Percentiles rank a stretch among this genome's conserved stretches.
These are phyloP conservation scores for Sugiyamaella xylanicola DNA, from an alignment of 1,139 yeast species.

Conservation along the genomic window DNA sequence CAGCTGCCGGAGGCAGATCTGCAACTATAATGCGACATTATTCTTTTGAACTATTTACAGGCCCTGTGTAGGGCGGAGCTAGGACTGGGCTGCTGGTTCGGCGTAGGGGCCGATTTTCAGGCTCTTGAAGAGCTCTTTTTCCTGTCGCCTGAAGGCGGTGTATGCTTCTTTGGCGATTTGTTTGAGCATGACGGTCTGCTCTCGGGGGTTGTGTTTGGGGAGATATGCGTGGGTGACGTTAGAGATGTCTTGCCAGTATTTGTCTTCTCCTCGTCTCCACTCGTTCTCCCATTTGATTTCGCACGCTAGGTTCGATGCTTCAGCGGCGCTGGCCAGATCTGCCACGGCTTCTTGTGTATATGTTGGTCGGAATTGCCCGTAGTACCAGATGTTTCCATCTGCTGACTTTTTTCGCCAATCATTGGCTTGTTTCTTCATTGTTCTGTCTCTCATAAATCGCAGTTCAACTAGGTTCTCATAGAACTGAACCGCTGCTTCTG, in stretches of 20 bases:
- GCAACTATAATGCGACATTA: background rate
- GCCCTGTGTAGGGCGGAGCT: too few species aligned
- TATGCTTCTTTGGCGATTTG: constrained; percentile 48
- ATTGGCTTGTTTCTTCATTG: constrained; percentile 61
- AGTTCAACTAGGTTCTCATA: constrained; percentile 74
- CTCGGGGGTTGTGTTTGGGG: constrained; percentile 65
- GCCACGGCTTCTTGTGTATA: constrained; percentile 92
- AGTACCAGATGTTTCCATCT: constrained; percentile 76
- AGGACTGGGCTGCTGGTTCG: background rate
- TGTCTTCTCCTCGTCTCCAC: constrained; percentile 82
- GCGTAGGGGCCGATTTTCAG: constrained; percentile 7
- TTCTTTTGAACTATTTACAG: constrained; percentile 9
- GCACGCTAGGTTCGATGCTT: constrained; percentile 54
- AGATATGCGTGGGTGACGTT: constrained; percentile 59
- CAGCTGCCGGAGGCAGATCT: too few species aligned
- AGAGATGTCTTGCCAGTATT: constrained; percentile 55
- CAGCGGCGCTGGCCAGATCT: constrained; percentile 72
- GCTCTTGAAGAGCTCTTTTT: constrained; percentile 9
- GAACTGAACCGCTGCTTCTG: constrained; percentile 70
- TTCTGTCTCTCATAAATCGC: constrained; percentile 69
- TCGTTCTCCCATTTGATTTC: constrained; percentile 74
- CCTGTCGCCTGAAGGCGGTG: constrained; percentile 10
- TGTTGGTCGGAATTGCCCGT: constrained; percentile 80
- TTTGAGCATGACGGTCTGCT: constrained; percentile 63
- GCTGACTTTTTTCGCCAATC: constrained; percentile 69